A percentile compares a stretch with the other conserved stretches of the same genome.
Conservation (phyloP, 495 filamentous ascomycete genomes). For the Venustampulla echinocandica region DNA sequence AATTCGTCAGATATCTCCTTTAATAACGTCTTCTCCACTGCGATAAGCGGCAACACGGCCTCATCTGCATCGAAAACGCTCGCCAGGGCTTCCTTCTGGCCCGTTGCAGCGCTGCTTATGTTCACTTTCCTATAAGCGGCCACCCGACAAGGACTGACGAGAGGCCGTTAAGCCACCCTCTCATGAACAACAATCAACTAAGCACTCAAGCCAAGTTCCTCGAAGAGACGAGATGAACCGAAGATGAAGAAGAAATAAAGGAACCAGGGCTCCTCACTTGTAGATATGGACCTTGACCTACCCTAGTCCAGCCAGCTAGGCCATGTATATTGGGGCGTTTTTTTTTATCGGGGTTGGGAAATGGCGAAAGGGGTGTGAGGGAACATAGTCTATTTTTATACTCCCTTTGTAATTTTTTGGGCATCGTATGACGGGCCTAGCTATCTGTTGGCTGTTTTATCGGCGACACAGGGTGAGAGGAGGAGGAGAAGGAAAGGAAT, state of each 20-base stretch:
- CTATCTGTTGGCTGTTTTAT: too few relatives aligned
- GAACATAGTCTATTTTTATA: too few relatives aligned
- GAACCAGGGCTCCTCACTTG: too few relatives aligned
- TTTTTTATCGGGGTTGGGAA: too few relatives aligned
- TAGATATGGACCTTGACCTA: too few relatives aligned
- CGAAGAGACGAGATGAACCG: neutral
- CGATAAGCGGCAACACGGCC: conserved; percentile 9
- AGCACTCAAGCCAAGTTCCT: neutral
- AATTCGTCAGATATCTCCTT: conserved; percentile 70
- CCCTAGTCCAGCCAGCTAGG: too few relatives aligned
- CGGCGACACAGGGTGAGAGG: conserved; percentile 15
- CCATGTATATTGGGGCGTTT: too few relatives aligned
- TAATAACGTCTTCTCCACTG: conserved; percentile 62
- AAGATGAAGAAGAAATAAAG: neutral
- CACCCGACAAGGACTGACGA: neutral
- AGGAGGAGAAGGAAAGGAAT: too few relatives aligned
- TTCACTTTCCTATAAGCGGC: neutral
- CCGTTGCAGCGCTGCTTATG: conserved; percentile 4
- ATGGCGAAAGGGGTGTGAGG: too few relatives aligned
- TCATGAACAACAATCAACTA: conserved; percentile 1
- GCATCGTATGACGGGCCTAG: too few relatives aligned
- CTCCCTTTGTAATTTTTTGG: too few relatives aligned
- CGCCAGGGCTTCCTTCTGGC: conserved; percentile 7
- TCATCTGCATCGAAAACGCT: conserved; percentile 8
- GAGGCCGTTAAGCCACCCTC: conserved; percentile 9